A percentile compares a stretch with the other conserved stretches of the same genome.
Evolutionary conservation across 148 eudicot species (phyloP).

Genomic region (Camellia granthamiana): DNA sequence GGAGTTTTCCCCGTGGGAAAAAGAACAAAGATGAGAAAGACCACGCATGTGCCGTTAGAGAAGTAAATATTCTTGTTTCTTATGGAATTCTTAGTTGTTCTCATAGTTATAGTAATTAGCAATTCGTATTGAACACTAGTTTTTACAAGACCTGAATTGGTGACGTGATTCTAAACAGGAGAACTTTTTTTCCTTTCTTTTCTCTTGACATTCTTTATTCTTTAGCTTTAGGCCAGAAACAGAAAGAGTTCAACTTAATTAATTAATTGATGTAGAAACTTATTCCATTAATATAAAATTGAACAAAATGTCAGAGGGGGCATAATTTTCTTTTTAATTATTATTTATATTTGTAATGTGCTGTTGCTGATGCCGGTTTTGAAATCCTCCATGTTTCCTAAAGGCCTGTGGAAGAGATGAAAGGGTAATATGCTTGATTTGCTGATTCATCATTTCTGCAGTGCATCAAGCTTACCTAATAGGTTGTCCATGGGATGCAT

Average conservation of each 20-base stretch:
- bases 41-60: conserved; percentile 91
- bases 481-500: not conserved
- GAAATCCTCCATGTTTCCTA: not conserved
- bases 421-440: not conserved
- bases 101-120: not conserved
- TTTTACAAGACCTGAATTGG: not conserved
- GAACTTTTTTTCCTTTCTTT: not conserved
- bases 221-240: not conserved
- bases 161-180: conserved; percentile 3
- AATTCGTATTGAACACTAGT: not conserved
- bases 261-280: not conserved
- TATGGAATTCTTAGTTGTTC: not conserved
- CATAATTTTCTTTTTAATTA: not conserved
- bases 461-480: not conserved
- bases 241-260: not conserved
- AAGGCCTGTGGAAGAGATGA: not conserved
- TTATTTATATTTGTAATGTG: not conserved
- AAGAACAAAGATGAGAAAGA: conserved; percentile 99
- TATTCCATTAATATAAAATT: not conserved
- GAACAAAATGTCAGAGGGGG: not conserved
- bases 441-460: not conserved
- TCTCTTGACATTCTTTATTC: not conserved
- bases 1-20: conserved; percentile 99
- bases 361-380: not conserved
- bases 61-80: conserved; percentile 39